Conservation (phyloP, 441 rosid genomes). For the Metrosideros polymorpha region DNA sequence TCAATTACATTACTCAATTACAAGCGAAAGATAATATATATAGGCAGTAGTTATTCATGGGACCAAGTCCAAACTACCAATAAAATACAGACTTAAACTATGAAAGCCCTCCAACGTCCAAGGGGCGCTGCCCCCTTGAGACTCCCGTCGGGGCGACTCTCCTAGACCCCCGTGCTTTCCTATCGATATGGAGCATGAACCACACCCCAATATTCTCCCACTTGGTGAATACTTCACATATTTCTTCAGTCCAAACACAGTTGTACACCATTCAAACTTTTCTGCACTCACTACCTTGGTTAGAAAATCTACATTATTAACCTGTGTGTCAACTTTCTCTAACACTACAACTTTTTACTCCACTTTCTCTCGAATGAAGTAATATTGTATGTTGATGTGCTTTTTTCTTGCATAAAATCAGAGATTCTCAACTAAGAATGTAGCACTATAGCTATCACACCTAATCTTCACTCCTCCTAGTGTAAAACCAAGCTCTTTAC, state of each 20-base stretch:
- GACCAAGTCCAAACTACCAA: neutral
- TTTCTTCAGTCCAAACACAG: neutral
- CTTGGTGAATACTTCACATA: neutral
- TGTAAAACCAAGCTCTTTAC: neutral
- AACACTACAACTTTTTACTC: no score
- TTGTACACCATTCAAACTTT: neutral
- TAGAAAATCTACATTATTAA: no score
- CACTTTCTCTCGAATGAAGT: no score
- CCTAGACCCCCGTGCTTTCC: neutral
- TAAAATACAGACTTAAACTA: no score
- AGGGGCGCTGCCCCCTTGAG: no score
- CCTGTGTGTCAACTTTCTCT: no score
- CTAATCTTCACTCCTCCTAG: neutral
- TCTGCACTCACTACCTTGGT: no score
- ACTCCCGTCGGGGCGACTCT: no score
- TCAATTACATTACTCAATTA: no score
- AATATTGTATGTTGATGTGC: neutral
- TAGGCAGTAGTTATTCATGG: neutral
- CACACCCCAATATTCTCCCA: neutral
- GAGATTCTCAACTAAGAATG: neutral
- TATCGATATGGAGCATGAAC: no score
- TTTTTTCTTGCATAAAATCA: neutral
- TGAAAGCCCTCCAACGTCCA: no score
- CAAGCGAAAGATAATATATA: neutral
- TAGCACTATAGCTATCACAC: no score